Evolutionary conservation across 805 yeast genomes (phyloP).

Genomic region (Cyberlindnera mycetangii): DNA sequence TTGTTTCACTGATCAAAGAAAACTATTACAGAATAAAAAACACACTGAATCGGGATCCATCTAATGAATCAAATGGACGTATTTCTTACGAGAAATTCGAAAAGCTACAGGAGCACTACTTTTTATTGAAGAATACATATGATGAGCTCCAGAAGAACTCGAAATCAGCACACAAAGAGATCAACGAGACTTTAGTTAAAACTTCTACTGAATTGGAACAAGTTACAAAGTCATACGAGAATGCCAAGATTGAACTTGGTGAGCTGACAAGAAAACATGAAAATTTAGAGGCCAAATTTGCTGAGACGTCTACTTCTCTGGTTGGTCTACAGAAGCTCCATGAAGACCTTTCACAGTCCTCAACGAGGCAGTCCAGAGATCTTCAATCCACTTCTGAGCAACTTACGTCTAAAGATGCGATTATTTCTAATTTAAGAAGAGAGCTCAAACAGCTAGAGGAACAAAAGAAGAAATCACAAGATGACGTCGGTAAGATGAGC

Average conservation of each 20-base stretch:
- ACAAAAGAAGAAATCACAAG: constrained; percentile 67
- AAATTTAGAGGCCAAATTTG: constrained; percentile 21
- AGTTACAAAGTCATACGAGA: constrained; percentile 10
- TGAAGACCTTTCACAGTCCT: constrained; percentile 30
- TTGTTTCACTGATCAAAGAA: constrained; percentile 65
- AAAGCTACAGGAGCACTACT: constrained; percentile 29
- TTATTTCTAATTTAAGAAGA: constrained; percentile 24
- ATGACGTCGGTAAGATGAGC: constrained; percentile 87
- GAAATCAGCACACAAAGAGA: constrained; percentile 30
- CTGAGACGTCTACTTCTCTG: constrained; percentile 12
- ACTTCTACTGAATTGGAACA: constrained; percentile 16
- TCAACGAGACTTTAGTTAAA: constrained; percentile 20
- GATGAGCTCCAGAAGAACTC: constrained; percentile 32
- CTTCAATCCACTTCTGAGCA: constrained; percentile 18
- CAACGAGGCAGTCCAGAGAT: constrained; percentile 34
- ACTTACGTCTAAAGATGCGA: constrained; percentile 19
- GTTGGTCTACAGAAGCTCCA: constrained; percentile 32
- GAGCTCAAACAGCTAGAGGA: constrained; percentile 27
- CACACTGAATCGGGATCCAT: constrained; percentile 73
- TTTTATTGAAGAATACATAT: constrained; percentile 36
- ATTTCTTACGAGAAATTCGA: constrained; percentile 55
- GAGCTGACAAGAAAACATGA: constrained; percentile 20
- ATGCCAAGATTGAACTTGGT: constrained; percentile 18
- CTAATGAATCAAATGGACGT: constrained; percentile 62
- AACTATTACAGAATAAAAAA: constrained; percentile 65